Base-by-base conservation (phyloP, 2,329 filamentous ascomycete species). In the Dendryphion nanum region DNA sequence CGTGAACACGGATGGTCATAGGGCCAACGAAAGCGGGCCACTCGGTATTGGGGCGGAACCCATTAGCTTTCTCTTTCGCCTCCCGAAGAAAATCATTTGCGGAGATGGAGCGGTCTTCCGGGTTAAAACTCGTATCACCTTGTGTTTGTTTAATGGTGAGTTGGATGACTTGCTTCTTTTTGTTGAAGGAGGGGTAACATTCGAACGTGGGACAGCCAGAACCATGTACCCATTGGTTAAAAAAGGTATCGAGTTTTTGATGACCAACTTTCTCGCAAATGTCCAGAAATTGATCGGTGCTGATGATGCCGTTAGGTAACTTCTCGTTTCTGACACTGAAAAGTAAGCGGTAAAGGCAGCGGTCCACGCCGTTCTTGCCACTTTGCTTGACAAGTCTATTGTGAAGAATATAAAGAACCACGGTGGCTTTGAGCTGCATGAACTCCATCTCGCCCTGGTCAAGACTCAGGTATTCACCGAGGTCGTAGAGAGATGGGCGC, bases 1-100 rank as follows among this genome's bases (percentile, higher is more conserved):
- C 93, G 68, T 98, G 93, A 46, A 98, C 96, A 20, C 93, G 79
- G 47, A 98, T 91, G 0, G 93, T 98, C 87, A 98, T 95, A 0
- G 93, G 91, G 0, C 93, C 93, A 35, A 89, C 93, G 56, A 97
- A 97, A 2, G 88, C 77, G n/a, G 82, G 78, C 48, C 88, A 86
- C 13, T 88, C 71, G 37, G 81, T 77, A 12, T 82, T 83, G 13
- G 82, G 77, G 40, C 81, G 82, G 23, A 95, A 77, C 20, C 79
- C 79, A 44, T 83, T 75, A 6, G 81, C 76, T 33, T 85, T 79
- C 64, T 97, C 90, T 52, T 94, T 87, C 39, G 91, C 80, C 48
- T 93, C 85, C 37, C 88, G 79, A 68, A 94, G 78, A 55, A 98
- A 97, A 2, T 85, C 82, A 10, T 81, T 73, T 45, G 85, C 85